These are phyloP conservation scores for Pisolithus albus DNA, from an alignment of 768 basidiomycete species.

Conservation along the genomic window DNA sequence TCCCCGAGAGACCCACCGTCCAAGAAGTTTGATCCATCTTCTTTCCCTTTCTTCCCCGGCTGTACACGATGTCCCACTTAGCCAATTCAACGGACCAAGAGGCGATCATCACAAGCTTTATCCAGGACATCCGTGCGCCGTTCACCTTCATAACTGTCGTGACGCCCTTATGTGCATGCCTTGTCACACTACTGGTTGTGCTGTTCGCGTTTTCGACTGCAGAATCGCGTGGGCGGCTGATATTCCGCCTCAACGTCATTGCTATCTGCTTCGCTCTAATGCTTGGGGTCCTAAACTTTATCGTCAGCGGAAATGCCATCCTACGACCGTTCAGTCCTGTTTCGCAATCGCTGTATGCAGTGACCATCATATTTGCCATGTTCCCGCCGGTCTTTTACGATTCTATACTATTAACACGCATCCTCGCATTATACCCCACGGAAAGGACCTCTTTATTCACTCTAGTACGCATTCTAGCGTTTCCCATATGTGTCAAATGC, in stretches of 20 bases:
- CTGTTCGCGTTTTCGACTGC: background rate
- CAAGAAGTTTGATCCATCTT: background rate
- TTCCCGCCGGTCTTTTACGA: conserved; percentile 32
- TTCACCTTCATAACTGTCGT: background rate
- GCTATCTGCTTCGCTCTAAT: background rate
- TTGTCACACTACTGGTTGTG: background rate
- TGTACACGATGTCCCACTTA: background rate
- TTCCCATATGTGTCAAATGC: conserved; percentile 26
- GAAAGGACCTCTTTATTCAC: conserved; percentile 9
- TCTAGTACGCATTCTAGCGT: conserved; percentile 19
- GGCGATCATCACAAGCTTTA: background rate
- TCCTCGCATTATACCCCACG: conserved; percentile 31
- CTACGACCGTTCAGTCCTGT: conserved; percentile 14
- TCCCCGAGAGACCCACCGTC: background rate
- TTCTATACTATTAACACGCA: conserved; percentile 31
- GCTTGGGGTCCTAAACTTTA: background rate
- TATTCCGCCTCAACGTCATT: background rate
- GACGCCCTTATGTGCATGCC: background rate
- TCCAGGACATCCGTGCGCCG: background rate
- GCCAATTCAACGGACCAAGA: background rate
- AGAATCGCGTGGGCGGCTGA: background rate
- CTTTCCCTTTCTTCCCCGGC: background rate
- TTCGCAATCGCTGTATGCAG: conserved; percentile 11
- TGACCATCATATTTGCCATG: conserved; percentile 17
- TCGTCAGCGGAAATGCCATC: conserved; percentile 1